Evolutionary conservation across 768 basidiomycete species (phyloP), one percentile per base, ranked within the genome.

Genomic region (Lentinula detonsa): DNA sequence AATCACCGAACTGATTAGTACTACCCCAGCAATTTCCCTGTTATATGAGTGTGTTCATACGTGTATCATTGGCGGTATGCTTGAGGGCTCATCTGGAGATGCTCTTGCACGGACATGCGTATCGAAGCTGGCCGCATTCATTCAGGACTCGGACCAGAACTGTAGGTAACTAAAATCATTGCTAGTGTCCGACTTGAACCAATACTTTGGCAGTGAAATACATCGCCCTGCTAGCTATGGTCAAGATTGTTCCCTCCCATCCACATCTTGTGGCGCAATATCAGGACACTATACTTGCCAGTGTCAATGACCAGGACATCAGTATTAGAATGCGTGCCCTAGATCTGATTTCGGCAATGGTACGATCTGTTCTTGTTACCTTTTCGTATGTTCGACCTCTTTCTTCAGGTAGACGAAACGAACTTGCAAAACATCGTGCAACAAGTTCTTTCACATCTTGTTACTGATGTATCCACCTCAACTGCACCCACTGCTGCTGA

Each of bases 11-110:
- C 85, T 99, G 58, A 99, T 99, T 59, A 90, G 93, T 0, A 97
- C 92, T 0, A 98, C 97, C 0, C 86, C 91, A 2, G 97, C 97
- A 0, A 95, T 98, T 42, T 98, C 95, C 23, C 78, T 99, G 23
- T 76, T 99, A 13, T 99, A 98, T 71, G 97, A 99, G 76, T 99
- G 97, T 72, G 96, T 99, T 0, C 91, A 95, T 66, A 98, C 97
- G 0, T 98, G 94, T 67, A 98, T 99, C 65, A 93, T 93, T 10
- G 96, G 97, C 8, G 94, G 92, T 6, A 98, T 99, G 93, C 80
- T 98, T 9, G 88, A 88, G 65, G 90, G 88, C 3, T 61, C 84
- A 21, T 84, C 88, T 34, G 93, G 92, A 10, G 81, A 89, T 69
- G 77, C 86, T 3, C 77, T 99, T 50, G 97, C 97, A 5, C 81